phyloP scores from a whole-genome alignment of 106 monocot genomes.

The Chionographis japonica region DNA sequence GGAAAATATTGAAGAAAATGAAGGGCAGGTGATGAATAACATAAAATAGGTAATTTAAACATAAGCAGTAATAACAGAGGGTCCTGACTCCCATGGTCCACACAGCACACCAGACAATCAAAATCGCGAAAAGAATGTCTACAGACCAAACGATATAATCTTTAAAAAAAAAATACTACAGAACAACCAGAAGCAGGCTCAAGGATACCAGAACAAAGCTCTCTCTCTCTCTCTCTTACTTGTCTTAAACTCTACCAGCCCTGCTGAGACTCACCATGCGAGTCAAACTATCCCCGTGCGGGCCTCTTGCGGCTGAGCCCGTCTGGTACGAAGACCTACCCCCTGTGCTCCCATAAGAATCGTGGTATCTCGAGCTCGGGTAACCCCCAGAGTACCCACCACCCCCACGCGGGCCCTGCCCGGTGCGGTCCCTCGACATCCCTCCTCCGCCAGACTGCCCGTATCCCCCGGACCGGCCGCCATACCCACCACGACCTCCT shows the following conservation, averaged over 20 bases:
- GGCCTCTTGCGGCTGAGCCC: conserved; percentile 16
- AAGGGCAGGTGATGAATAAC: no score
- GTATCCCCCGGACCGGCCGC: conserved; percentile 20
- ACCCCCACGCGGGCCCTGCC: conserved; percentile 16
- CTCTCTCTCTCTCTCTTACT: not conserved
- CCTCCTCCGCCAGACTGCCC: conserved; percentile 23
- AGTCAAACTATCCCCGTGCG: conserved; percentile 28
- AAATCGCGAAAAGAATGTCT: no score
- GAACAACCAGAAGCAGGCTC: no score
- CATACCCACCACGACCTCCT: conserved; percentile 10
- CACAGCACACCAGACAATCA: no score
- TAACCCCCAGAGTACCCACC: conserved; percentile 35
- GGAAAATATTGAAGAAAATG: no score
- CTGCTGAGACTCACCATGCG: conserved; percentile 74
- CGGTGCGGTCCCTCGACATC: conserved; percentile 17
- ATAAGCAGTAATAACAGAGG: no score
- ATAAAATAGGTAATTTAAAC: no score
- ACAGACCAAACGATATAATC: no score
- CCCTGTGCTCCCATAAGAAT: conserved; percentile 33
- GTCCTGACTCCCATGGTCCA: no score
- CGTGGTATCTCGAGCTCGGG: conserved; percentile 44
- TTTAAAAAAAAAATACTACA: no score
- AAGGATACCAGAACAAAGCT: no score
- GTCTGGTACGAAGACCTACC: conserved; percentile 21
- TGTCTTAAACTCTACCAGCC: conserved; percentile 30